Base-by-base conservation (phyloP, 2,329 filamentous ascomycete genomes). In the Aureobasidium mangrovei region DNA sequence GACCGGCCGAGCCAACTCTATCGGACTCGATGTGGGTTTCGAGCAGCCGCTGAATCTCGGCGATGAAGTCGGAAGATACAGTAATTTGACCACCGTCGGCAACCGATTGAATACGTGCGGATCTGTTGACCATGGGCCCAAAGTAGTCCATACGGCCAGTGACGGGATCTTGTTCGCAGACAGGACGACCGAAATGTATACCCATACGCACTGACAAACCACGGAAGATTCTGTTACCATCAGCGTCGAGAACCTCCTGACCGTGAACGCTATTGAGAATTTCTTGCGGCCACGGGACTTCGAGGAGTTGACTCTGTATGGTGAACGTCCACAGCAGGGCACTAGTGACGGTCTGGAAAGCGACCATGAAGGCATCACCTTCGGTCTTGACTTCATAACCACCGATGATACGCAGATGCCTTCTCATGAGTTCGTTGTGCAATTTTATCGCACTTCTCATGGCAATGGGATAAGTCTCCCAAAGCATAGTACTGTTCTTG, bases 71-170 rank as follows among this genome's bases (percentile, higher is more conserved):
- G 1, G 90, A 90, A 0, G 91, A 96, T 1, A 97, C 93, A 0
- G 91, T 93, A 60, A 97, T 96, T 68, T 98, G 91, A 0, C 93
- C 93, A 58, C 93, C 93, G 67, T 98, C 93, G 35, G 93, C 93
- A 41, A 95, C 91, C 26, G 88, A 86, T 5, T 89, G 93, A 60
- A 98, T 95, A 72, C 93, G 86, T 12, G 93, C 86, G 0, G 93
- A 89, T 65, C 94, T 91, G 72, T 98, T 98, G 64, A 98, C 93
- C 90, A 98, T 98, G 10, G 93, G 93, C 0, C 93, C 93, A 67
- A 97, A 98, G 72, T 98, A 98, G 65, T 98, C 93, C 93, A 98
- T 98, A 59, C 93, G 89, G 56, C 91, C 86, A 1, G 93, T 98
- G 47, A 98, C 91, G 0, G 93, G 93, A 69, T 98, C 93, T 46